phyloP scores from a whole-genome alignment of 2,329 filamentous ascomycete species.

The Colletotrichum filicis region DNA sequence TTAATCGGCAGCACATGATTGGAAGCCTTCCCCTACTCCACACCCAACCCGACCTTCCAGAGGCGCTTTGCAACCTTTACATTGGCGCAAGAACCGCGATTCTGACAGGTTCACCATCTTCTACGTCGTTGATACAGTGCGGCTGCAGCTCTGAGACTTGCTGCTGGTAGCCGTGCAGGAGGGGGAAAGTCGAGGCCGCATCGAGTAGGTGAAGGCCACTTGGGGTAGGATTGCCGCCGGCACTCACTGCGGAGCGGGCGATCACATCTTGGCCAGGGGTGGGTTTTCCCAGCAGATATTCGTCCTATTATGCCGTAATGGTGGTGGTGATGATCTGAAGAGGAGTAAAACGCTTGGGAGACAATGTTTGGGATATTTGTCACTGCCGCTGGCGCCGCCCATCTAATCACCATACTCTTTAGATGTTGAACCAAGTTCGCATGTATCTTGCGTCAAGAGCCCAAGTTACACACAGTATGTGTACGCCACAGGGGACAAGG shows the following conservation, averaged over 20 bases:
- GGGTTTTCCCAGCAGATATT: neutral
- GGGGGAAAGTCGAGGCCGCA: neutral
- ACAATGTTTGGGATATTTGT: neutral
- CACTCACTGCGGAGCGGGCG: neutral
- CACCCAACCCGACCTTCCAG: neutral
- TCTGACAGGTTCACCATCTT: neutral
- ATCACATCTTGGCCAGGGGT: neutral
- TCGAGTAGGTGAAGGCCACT: neutral
- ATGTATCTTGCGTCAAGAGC: neutral
- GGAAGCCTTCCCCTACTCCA: slow-evolving; percentile 6
- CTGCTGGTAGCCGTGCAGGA: slow-evolving; percentile 30
- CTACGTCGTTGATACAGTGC: slow-evolving; percentile 10
- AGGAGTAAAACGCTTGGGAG: neutral
- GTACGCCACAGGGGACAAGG: neutral
- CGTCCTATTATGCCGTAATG: neutral
- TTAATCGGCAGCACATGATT: slow-evolving; percentile 30
- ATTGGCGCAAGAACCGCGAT: neutral
- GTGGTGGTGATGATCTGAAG: neutral
- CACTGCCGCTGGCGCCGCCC: neutral
- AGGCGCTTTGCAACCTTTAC: slow-evolving; percentile 10
- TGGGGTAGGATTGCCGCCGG: slow-evolving; percentile 3
- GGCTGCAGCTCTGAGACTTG: slow-evolving; percentile 21
- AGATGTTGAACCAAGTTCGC: neutral
- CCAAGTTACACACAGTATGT: neutral
- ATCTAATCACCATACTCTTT: neutral